Evolutionary conservation across 179 eudicot genomes (phyloP).

Genomic region (Gypsophila paniculata): DNA sequence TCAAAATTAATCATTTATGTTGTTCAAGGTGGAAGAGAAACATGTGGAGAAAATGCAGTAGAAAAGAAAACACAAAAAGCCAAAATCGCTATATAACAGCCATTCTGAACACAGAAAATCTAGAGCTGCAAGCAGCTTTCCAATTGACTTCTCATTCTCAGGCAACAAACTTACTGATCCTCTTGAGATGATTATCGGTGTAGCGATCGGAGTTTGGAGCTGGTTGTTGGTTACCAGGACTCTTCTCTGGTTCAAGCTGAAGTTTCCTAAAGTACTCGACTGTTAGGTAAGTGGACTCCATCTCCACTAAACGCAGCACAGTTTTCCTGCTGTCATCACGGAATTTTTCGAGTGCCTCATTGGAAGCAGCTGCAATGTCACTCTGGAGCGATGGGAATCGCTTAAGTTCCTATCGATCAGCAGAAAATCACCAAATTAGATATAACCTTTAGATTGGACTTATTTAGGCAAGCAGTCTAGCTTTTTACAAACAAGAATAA

Average conservation of each 20-base stretch:
- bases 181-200: conserved; percentile 70
- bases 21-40: not conserved
- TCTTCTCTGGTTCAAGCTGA: conserved; percentile 74
- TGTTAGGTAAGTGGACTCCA: conserved; percentile 91
- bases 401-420: conserved; percentile 63
- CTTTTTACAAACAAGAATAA: conserved; percentile 2
- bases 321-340: conserved; percentile 93
- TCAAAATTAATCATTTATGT: not conserved
- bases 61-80: not conserved
- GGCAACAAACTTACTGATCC: conserved; percentile 51
- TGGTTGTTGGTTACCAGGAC: conserved; percentile 22
- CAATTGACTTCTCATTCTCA: not conserved
- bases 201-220: conserved; percentile 64
- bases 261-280: conserved; percentile 92
- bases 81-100: not conserved
- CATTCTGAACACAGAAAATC: not conserved
- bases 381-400: conserved; percentile 89
- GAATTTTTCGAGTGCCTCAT: conserved; percentile 78
- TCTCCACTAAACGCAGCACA: conserved; percentile 81
- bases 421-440: conserved; percentile 21
- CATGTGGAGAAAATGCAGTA: not conserved
- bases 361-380: conserved; percentile 88
- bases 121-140: not conserved
- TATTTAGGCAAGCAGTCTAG: not conserved
- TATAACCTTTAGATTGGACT: not conserved